Conservation (phyloP, 2,329 filamentous ascomycete genomes). For the Pestalotiopsis fici region DNA sequence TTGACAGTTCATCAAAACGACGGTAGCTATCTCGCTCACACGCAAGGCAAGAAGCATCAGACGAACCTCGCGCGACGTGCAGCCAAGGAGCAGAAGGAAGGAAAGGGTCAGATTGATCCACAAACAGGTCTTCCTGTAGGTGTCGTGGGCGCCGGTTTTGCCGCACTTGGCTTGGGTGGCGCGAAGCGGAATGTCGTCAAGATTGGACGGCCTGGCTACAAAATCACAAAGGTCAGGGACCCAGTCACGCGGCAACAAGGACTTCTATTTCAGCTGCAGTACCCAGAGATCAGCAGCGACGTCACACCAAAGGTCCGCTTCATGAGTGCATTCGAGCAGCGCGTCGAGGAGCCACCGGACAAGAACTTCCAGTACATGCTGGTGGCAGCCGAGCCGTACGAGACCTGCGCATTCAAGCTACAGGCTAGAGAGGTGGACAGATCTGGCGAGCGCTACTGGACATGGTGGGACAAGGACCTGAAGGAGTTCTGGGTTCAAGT, state of each 20-base stretch:
- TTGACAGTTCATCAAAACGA: slow-evolving; percentile 98
- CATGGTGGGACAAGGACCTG: slow-evolving; percentile 91
- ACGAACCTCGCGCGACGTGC: slow-evolving; percentile 95
- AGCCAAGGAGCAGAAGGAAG: slow-evolving; percentile 92
- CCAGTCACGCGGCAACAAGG: slow-evolving; percentile 86
- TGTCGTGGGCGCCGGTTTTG: slow-evolving; percentile 71
- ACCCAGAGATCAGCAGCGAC: slow-evolving; percentile 81
- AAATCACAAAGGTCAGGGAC: slow-evolving; percentile 95
- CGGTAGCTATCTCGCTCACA: slow-evolving; percentile 97
- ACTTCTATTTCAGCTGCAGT: slow-evolving; percentile 93
- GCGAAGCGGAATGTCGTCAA: slow-evolving; percentile 86
- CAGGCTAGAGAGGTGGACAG: slow-evolving; percentile 92
- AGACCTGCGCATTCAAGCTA: slow-evolving; percentile 95
- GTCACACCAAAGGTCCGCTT: slow-evolving; percentile 84
- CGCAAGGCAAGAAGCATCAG: slow-evolving; percentile 97
- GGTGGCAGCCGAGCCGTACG: slow-evolving; percentile 95
- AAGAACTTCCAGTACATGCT: slow-evolving; percentile 93
- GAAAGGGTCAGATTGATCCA: slow-evolving; percentile 68
- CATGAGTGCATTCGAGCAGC: slow-evolving; percentile 97
- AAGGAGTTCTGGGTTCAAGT: slow-evolving; percentile 98
- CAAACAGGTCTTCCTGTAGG: slow-evolving; percentile 72
- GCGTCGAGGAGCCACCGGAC: slow-evolving; percentile 87
- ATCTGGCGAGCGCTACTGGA: slow-evolving; percentile 84
- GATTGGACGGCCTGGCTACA: slow-evolving; percentile 95
- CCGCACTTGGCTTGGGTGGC: slow-evolving; percentile 54